Evolutionary conservation across 2,329 filamentous ascomycete species (phyloP).

Genomic region (Monilinia fructigena): DNA sequence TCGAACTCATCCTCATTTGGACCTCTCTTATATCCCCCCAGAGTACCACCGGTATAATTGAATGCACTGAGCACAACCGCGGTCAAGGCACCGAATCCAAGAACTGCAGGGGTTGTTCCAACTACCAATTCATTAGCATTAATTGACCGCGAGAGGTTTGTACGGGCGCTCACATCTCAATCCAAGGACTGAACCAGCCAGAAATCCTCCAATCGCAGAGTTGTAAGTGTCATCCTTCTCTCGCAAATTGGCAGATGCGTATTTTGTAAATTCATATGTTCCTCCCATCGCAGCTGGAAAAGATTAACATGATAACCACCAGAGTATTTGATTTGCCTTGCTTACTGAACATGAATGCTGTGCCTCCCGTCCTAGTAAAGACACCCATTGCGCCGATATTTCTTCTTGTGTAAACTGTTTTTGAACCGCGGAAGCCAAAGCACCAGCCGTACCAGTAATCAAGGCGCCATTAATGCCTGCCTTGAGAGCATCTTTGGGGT

Average conservation of each 20-base stretch:
- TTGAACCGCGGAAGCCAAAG: conserved; percentile 74
- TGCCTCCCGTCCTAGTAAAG: conserved; percentile 74
- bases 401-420: conserved; percentile 85
- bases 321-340: conserved; percentile 4
- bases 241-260: conserved; percentile 66
- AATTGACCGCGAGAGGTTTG: neutral
- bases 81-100: conserved; percentile 61
- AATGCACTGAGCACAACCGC: conserved; percentile 58
- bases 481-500: conserved; percentile 72
- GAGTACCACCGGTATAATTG: conserved; percentile 60
- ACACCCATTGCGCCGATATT: conserved; percentile 81
- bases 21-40: conserved; percentile 52
- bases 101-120: conserved; percentile 60
- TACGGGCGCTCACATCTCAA: conserved; percentile 51
- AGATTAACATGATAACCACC: conserved; percentile 23
- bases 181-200: conserved; percentile 61
- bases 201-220: conserved; percentile 62
- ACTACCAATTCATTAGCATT: conserved; percentile 43
- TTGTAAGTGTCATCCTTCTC: conserved; percentile 67
- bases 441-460: conserved; percentile 65
- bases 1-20: conserved; percentile 60
- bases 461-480: conserved; percentile 62
- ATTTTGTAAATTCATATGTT: conserved; percentile 64
- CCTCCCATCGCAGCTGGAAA: conserved; percentile 63
- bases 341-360: conserved; percentile 65